Percentiles rank a stretch among this genome's conserved stretches.
Evolutionary conservation across 192 early-diverging fungal species (phyloP).

Genomic region (Phycomyces nitens): DNA sequence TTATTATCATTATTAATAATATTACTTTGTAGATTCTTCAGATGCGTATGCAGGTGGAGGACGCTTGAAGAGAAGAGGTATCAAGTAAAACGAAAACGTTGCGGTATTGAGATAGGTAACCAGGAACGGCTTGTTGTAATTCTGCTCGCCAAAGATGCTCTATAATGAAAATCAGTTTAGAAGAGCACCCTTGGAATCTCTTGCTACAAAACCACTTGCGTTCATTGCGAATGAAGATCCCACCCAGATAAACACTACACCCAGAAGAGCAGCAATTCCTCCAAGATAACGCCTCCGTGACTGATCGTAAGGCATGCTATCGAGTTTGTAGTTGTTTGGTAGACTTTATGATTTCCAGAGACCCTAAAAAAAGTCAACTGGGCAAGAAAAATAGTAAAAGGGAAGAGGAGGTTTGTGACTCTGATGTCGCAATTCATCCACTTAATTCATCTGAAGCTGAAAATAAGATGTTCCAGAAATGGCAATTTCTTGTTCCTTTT

Average conservation of each 20-base stretch:
- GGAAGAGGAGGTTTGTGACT: neutral
- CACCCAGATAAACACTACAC: slow-evolving; percentile 80
- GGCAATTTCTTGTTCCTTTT: too few relatives aligned
- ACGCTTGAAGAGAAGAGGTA: slow-evolving; percentile 35
- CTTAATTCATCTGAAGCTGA: neutral
- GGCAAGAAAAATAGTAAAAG: neutral
- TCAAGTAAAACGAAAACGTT: slow-evolving; percentile 72
- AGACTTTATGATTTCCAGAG: neutral
- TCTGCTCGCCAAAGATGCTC: slow-evolving; percentile 66
- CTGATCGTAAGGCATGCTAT: neutral
- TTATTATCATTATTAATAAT: neutral
- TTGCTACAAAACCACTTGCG: slow-evolving; percentile 36
- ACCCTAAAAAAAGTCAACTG: too few relatives aligned
- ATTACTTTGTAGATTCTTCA: slow-evolving; percentile 7
- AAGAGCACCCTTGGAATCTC: too few relatives aligned
- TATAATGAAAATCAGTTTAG: slow-evolving; percentile 29
- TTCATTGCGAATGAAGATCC: slow-evolving; percentile 75
- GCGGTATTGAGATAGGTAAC: slow-evolving; percentile 81
- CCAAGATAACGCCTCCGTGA: slow-evolving; percentile 11
- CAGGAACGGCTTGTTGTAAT: slow-evolving; percentile 74
- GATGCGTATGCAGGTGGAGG: neutral
- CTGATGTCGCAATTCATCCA: neutral
- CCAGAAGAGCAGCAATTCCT: slow-evolving; percentile 60
- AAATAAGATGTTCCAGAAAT: too few relatives aligned
- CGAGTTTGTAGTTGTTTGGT: too few relatives aligned